Percentiles rank a stretch among this genome's conserved stretches.
These are phyloP conservation scores for Aspergillus sp. DNA, from an alignment of 2,329 filamentous ascomycete genomes.

Conservation along the genomic window DNA sequence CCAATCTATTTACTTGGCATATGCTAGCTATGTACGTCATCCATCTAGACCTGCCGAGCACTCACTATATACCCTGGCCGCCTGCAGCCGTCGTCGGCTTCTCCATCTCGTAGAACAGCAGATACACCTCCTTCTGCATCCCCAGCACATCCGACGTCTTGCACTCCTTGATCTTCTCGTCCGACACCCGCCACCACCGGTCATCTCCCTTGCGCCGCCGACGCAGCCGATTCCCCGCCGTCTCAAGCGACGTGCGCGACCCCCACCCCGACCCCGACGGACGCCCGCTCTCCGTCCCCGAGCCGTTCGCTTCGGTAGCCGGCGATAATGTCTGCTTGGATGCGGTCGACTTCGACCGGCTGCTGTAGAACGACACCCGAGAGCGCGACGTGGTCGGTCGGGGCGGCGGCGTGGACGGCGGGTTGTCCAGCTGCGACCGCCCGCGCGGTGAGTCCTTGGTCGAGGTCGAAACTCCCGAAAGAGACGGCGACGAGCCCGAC, in stretches of 20 bases:
- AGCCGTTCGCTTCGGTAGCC: conserved; percentile 16
- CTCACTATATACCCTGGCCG: no score
- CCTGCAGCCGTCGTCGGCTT: conserved; percentile 19
- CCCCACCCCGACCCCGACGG: conserved; percentile 17
- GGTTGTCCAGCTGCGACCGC: conserved; percentile 10
- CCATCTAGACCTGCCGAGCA: no score
- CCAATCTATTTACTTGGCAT: no score
- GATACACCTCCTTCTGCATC: conserved; percentile 93
- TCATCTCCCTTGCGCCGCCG: conserved; percentile 57
- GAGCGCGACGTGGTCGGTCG: conserved; percentile 23
- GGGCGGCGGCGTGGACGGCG: conserved; percentile 9
- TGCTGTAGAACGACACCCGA: conserved; percentile 25
- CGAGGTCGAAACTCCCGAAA: conserved; percentile 21
- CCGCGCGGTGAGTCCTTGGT: conserved; percentile 6
- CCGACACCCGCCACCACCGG: conserved; percentile 95
- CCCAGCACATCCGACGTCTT: conserved; percentile 83
- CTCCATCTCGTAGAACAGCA: conserved; percentile 91
- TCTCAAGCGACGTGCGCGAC: conserved; percentile 16
- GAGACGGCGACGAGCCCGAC: conserved; percentile 25
- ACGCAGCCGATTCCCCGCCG: conserved; percentile 33
- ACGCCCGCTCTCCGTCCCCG: conserved; percentile 16
- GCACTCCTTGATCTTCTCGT: conserved; percentile 91
- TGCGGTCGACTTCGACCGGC: conserved; percentile 17
- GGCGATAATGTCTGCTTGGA: conserved; percentile 16
- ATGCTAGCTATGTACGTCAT: no score